Conservation (phyloP, 1,139 yeast genomes). For the Hansenula sp. region DNA sequence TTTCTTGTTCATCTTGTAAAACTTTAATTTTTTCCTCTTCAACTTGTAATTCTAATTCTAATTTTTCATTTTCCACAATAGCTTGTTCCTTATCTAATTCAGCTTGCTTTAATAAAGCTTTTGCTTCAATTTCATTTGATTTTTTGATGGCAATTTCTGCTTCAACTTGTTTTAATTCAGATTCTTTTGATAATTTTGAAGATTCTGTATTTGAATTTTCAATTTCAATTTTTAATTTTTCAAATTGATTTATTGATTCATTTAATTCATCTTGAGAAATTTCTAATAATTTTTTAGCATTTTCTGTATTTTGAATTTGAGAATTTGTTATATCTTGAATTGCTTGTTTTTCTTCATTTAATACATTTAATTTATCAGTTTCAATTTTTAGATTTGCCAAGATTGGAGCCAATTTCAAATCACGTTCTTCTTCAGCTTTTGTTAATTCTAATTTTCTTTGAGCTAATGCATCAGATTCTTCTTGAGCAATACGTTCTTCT, state of each 20-base stretch:
- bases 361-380: slow-evolving; percentile 18
- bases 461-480: slow-evolving; percentile 22
- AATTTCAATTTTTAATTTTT: slow-evolving; percentile 22
- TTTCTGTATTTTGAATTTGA: slow-evolving; percentile 19
- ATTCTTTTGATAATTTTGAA: slow-evolving; percentile 25
- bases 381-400: slow-evolving; percentile 19
- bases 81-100: slow-evolving; percentile 22
- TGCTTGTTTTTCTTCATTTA: slow-evolving; percentile 22
- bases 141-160: slow-evolving; percentile 21
- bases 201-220: slow-evolving; percentile 23
- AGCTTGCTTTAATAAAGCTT: slow-evolving; percentile 20
- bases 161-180: slow-evolving; percentile 23
- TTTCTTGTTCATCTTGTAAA: slow-evolving; percentile 23
- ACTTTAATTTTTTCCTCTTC: slow-evolving; percentile 23
- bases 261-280: slow-evolving; percentile 20
- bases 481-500: slow-evolving; percentile 22
- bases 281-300: slow-evolving; percentile 18
- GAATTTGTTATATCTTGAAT: slow-evolving; percentile 21
- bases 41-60: slow-evolving; percentile 18
- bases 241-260: slow-evolving; percentile 21
- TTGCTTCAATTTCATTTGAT: slow-evolving; percentile 20
- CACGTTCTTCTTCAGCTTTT: slow-evolving; percentile 20
- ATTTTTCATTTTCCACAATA: slow-evolving; percentile 27
- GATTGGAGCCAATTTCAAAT: slow-evolving; percentile 21
- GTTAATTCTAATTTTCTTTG: slow-evolving; percentile 22